Evolutionary conservation across 106 monocot genomes (phyloP).

Genomic region (Phalaenopsis aphrodite): DNA sequence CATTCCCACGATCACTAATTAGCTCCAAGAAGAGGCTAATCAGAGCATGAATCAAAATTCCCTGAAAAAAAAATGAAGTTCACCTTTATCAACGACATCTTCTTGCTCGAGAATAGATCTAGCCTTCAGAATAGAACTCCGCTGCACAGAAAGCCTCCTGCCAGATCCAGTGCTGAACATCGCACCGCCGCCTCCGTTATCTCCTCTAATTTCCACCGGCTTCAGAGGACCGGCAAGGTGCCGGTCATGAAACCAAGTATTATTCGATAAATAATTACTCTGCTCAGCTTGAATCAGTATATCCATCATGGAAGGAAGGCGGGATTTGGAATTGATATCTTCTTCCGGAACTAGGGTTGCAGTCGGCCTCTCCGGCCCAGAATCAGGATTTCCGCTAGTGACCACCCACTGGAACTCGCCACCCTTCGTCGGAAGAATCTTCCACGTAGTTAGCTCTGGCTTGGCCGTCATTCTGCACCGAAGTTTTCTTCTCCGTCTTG

Average conservation of each 20-base stretch:
- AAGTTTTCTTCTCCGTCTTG: neutral
- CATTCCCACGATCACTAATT: neutral
- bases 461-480: constrained; percentile 8
- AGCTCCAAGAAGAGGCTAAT: neutral
- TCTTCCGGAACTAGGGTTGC: constrained; percentile 12
- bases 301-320: constrained; percentile 47
- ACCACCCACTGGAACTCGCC: constrained; percentile 30
- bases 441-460: constrained; percentile 24
- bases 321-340: neutral
- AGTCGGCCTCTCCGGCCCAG: neutral
- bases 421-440: constrained; percentile 22
- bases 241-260: constrained; percentile 1
- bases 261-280: neutral
- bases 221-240: constrained; percentile 9
- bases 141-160: constrained; percentile 22
- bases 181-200: constrained; percentile 6
- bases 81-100: constrained; percentile 13
- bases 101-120: constrained; percentile 26
- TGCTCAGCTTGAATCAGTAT: constrained; percentile 28
- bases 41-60: neutral
- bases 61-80: neutral
- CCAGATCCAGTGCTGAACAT: constrained; percentile 48
- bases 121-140: constrained; percentile 40
- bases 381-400: neutral
- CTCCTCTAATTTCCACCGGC: constrained; percentile 3